phyloP scores from a whole-genome alignment of 306 rosid species.

The Cyclanthera cordifolia region DNA sequence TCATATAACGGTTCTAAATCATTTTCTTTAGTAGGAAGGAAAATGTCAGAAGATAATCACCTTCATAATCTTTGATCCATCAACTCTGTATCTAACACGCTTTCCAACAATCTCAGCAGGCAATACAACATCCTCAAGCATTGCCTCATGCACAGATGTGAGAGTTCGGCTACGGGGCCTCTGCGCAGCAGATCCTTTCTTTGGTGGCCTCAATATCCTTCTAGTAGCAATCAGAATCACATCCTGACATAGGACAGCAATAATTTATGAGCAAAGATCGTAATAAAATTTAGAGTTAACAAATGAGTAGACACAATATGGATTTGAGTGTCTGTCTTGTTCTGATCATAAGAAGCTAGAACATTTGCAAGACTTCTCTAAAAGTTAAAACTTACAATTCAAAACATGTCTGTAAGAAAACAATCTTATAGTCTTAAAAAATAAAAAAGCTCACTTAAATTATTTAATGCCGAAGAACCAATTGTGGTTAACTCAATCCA shows the following conservation, averaged over 20 bases:
- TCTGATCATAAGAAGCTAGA: no score
- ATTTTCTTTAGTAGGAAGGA: no score
- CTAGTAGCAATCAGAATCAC: slow-evolving; percentile 67
- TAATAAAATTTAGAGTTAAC: background rate
- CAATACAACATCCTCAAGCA: slow-evolving; percentile 68
- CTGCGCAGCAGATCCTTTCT: slow-evolving; percentile 75
- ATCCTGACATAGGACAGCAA: slow-evolving; percentile 30
- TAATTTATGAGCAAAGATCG: background rate
- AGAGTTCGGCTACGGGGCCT: slow-evolving; percentile 84
- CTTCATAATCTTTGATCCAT: slow-evolving; percentile 82
- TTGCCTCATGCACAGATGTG: slow-evolving; percentile 82
- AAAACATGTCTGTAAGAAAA: background rate
- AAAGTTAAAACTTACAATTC: background rate
- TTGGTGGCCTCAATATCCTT: slow-evolving; percentile 73
- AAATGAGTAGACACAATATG: background rate
- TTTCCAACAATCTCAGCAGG: slow-evolving; percentile 94
- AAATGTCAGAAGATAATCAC: slow-evolving; percentile 19
- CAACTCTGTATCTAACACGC: slow-evolving; percentile 53
- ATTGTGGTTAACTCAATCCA: background rate
- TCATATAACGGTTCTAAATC: no score
- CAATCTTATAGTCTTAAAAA: background rate
- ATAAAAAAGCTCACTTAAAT: no score
- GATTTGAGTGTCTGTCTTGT: no score
- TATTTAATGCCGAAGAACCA: background rate
- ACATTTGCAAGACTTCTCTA: no score